Percentiles rank a stretch among this genome's conserved stretches.
These are phyloP conservation scores for Termitomyces sp. DNA, from an alignment of 768 basidiomycete species.

Conservation along the genomic window DNA sequence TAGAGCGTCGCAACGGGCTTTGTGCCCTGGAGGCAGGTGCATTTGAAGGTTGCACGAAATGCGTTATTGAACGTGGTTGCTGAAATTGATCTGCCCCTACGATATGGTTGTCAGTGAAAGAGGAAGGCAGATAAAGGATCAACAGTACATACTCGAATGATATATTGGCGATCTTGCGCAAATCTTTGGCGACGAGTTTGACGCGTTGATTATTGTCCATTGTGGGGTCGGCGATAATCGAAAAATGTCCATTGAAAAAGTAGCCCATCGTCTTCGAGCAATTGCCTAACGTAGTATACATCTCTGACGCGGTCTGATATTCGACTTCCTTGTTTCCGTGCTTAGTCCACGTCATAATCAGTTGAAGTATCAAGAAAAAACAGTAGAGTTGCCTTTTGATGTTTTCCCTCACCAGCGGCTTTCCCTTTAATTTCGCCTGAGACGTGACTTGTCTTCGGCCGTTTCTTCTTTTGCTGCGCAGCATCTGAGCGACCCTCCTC, in stretches of 20 bases:
- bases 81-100: neutral
- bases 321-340: constrained; percentile 7
- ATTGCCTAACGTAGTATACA: constrained; percentile 20
- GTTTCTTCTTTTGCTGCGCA: neutral
- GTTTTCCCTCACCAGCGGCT: neutral
- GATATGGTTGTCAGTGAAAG: neutral
- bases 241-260: constrained; percentile 21
- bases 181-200: constrained; percentile 20
- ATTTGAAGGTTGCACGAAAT: neutral
- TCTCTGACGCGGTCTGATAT: constrained; percentile 24
- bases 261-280: constrained; percentile 5
- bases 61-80: neutral
- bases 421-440: neutral
- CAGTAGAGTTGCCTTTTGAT: neutral
- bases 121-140: neutral
- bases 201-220: constrained; percentile 20
- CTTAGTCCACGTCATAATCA: neutral
- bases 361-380: neutral
- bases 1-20: neutral
- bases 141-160: constrained; percentile 21
- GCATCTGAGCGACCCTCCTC: neutral
- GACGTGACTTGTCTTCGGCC: neutral
- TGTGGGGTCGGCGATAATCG: constrained; percentile 21
- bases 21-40: neutral
- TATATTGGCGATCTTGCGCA: constrained; percentile 23